phyloP scores from a whole-genome alignment of 331 rosid species.

The Malus hybrid region DNA sequence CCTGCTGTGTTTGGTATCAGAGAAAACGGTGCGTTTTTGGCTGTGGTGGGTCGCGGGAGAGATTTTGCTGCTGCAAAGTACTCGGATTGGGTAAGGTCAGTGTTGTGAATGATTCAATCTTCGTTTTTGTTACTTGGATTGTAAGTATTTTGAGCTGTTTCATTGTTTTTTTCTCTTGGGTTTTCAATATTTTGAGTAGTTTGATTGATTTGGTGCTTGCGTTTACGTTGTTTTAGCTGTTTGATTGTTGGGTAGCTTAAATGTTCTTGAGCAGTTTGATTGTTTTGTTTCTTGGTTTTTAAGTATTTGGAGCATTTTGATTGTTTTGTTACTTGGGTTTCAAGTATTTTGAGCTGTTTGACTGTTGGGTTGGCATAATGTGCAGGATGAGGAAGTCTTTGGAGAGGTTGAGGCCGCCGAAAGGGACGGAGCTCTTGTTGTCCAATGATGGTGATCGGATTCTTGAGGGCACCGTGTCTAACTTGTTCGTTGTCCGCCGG shows the following conservation, averaged over 20 bases:
- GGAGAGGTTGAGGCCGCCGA: conserved; percentile 76
- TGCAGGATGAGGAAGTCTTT: conserved; percentile 70
- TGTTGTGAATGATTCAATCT: background rate
- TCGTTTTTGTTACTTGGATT: conserved; percentile 1
- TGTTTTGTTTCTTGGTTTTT: background rate
- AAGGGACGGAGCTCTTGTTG: conserved; percentile 73
- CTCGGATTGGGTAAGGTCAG: conserved; percentile 91
- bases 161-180: too few relatives aligned
- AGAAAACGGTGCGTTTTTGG: conserved; percentile 60
- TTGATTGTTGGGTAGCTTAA: too few relatives aligned
- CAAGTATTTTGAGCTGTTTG: background rate
- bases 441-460: conserved; percentile 68
- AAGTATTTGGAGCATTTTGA: background rate
- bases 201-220: too few relatives aligned
- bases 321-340: conserved; percentile 1
- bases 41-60: conserved; percentile 68
- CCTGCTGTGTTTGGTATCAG: conserved; percentile 46
- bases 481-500: conserved; percentile 64
- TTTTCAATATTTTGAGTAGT: too few relatives aligned
- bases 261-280: too few relatives aligned
- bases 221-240: too few relatives aligned
- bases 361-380: background rate
- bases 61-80: conserved; percentile 73
- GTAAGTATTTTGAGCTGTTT: background rate
- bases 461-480: conserved; percentile 84